Conservation (phyloP, 2,329 filamentous ascomycete species). For the Rutstroemia sydowiana region DNA sequence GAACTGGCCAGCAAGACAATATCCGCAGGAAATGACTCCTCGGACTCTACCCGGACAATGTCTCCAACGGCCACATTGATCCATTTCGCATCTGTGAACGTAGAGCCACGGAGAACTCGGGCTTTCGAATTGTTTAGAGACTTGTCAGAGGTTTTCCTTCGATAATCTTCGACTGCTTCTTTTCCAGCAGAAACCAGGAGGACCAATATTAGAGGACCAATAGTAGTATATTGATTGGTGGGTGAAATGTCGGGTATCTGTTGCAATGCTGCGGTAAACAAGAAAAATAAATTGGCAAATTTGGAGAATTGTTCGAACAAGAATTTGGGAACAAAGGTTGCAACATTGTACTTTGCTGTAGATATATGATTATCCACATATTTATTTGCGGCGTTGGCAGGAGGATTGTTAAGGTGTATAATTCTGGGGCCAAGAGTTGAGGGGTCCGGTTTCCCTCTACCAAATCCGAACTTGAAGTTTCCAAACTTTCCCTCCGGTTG, state of each 20-base stretch:
- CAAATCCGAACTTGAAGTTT: constrained; percentile 90
- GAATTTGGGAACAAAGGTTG: constrained; percentile 94
- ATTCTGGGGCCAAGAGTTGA: constrained; percentile 85
- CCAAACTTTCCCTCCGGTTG: constrained; percentile 50
- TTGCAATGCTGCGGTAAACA: constrained; percentile 90
- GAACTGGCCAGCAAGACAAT: constrained; percentile 88
- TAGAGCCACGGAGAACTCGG: constrained; percentile 72
- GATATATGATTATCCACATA: constrained; percentile 96
- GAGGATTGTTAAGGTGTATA: constrained; percentile 93
- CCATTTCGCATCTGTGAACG: constrained; percentile 85
- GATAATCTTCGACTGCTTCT: constrained; percentile 88
- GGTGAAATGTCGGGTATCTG: constrained; percentile 94
- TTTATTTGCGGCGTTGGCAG: constrained; percentile 81
- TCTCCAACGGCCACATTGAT: constrained; percentile 90
- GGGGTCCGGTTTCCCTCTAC: constrained; percentile 75
- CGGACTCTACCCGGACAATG: constrained; percentile 85
- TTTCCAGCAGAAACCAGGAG: constrained; percentile 92
- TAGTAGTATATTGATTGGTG: constrained; percentile 92
- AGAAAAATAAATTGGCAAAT: constrained; percentile 98
- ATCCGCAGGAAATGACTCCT: constrained; percentile 91
- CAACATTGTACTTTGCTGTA: constrained; percentile 92
- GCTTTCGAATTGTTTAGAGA: constrained; percentile 83
- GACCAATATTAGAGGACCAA: constrained; percentile 85
- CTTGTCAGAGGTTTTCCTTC: constrained; percentile 79
- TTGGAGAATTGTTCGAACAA: constrained; percentile 98